Evolutionary conservation across 2,329 filamentous ascomycete genomes (phyloP), one percentile per base, ranked within the genome.

Genomic region (Fusarium floridanum): DNA sequence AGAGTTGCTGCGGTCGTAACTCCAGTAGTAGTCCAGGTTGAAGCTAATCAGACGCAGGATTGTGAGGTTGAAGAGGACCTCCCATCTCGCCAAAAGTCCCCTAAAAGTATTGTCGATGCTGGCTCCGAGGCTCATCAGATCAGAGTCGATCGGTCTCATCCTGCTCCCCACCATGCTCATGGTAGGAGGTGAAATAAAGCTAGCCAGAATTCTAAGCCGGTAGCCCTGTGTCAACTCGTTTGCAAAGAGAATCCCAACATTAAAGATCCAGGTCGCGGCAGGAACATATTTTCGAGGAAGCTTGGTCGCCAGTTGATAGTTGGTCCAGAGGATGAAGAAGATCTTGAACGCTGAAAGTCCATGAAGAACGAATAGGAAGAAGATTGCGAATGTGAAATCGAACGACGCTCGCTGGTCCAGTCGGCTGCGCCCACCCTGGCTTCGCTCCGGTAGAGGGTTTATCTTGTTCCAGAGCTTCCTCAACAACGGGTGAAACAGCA

Each of bases 11-110:
- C 90, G 88, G 73, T 93, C 91, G 4, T 93, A 83, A 78, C 94
- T 97, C 96, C 97, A 99, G 82, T 97, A 96, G 82, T 97, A 95
- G 83, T 99, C 97, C 80, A 99, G 84, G 82, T 98, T 98, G 88
- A 98, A 99, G 82, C 96, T 98, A 78, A 99, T 95, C 57, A 98
- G 87, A 6, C 97, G 92, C 66, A 99, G 86, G 29, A 98, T 92
- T 4, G 96, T 98, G 71, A 99, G 91, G 80, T 99, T 99, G 88
- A 99, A 99, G 6, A 98, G 88, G n/a, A 99, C 92, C 82, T 98
- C 95, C 97, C 97, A 99, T 68, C 96, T 90, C 0, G 92, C 88
- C 81, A 97, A 91, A n/a, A 99, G 85, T 1, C 97, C 97, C 9
- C 94, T 91, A 74, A 93, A 92, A 62, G 67, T 76, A 29, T 88